Conservation (phyloP, 2,329 filamentous ascomycete genomes). For the Hymenoscyphus infarciens region DNA sequence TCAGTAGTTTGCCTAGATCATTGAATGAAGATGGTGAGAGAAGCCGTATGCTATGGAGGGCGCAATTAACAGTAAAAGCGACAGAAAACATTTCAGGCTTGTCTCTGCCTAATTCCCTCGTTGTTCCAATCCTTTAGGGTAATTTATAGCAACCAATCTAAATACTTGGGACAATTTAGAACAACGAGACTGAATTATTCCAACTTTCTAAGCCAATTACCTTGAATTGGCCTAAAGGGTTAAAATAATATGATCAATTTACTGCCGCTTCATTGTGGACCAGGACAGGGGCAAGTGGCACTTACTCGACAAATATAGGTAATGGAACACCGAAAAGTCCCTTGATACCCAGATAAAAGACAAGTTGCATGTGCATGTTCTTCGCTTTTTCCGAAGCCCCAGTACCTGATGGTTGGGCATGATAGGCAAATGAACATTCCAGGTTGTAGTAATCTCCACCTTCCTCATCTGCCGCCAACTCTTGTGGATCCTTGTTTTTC, state of each 20-base stretch:
- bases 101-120: too few species aligned
- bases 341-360: conserved; percentile 77
- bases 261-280: too few species aligned
- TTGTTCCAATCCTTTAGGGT: too few species aligned
- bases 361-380: conserved; percentile 95
- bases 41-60: background rate
- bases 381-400: conserved; percentile 76
- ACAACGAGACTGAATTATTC: too few species aligned
- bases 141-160: too few species aligned
- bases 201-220: too few species aligned
- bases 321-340: conserved; percentile 30
- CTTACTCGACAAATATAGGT: conserved; percentile 16
- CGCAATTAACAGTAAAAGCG: background rate
- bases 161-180: too few species aligned
- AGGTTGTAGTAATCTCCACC: conserved; percentile 92
- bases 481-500: conserved; percentile 78
- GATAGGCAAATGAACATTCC: conserved; percentile 86
- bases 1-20: background rate
- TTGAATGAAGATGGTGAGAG: background rate
- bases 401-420: conserved; percentile 68
- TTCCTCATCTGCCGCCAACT: conserved; percentile 83
- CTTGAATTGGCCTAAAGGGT: too few species aligned
- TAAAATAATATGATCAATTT: too few species aligned
- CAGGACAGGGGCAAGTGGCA: background rate
- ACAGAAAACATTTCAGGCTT: too few species aligned